Evolutionary conservation across 2,329 filamentous ascomycete species (phyloP), one percentile per base, ranked within the genome.

Genomic region (Magnaporthiopsis rhizophila): DNA sequence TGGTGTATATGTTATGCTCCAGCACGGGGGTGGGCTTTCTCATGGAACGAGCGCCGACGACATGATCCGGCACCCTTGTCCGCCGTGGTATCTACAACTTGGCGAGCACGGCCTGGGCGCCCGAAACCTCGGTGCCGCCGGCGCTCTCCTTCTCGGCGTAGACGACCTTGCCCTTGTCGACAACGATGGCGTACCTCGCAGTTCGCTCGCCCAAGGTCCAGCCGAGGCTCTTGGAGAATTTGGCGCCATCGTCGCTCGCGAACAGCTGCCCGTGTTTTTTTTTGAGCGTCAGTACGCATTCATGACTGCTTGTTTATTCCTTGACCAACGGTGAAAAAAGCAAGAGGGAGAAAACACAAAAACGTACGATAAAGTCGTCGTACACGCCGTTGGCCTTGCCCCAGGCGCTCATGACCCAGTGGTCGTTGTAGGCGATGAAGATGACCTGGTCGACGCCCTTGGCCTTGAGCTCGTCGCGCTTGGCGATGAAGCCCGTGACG

Each of bases 391-490:
- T 94, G 73, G 92, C 91, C 85, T 96, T 96, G 78, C 87, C 89
- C 91, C 91, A 95, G 64, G 90, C 91, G 71, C 86, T 88, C 90
- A 94, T 94, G 76, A 96, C 92, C 74, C 83, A 96, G 68, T 88
- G 81, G 78, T 96, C 92, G 78, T 96, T 96, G 81, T 81, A 63
- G 66, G 91, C 90, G 72, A 96, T 88, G 73, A 95, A 86, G 69
- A 91, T 85, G 72, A 96, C 86, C 68, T 89, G 77, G 77, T 96
- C 92, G 69, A 96, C 89, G 71, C 90, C 91, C 83, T 94, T 94
- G 74, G 80, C 80, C 80, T 87, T 88, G 77, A 96, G 82, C 73
- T 88, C 81, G 63, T 85, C 80, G 69, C 88, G 79, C 75, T 91
- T 88, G 76, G 85, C 78, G 71, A 94, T 85, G 83, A 92, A 96